These are phyloP conservation scores for Diaporthe ilicicola DNA, from an alignment of 2,329 filamentous ascomycete genomes.

Conservation along the genomic window DNA sequence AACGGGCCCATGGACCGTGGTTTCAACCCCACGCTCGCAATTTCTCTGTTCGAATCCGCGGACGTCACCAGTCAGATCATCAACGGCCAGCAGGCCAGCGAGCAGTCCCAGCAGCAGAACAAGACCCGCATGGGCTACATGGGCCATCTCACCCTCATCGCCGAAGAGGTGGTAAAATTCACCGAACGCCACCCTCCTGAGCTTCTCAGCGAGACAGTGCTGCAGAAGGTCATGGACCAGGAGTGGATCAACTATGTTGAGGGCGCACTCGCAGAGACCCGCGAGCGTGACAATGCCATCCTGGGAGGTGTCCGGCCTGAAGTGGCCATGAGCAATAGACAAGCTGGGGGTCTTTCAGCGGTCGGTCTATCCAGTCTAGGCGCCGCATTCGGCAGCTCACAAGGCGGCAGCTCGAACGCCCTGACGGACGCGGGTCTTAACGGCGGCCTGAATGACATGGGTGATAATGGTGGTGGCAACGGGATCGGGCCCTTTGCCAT, in stretches of 20 bases:
- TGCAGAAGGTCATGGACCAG: constrained; percentile 87
- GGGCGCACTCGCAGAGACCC: constrained; percentile 88
- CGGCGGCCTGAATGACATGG: constrained; percentile 72
- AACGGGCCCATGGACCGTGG: constrained; percentile 98
- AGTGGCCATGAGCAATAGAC: constrained; percentile 82
- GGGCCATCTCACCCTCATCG: constrained; percentile 96
- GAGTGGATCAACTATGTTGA: constrained; percentile 97
- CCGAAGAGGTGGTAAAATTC: constrained; percentile 98
- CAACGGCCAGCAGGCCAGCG: constrained; percentile 85
- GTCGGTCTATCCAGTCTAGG: constrained; percentile 59
- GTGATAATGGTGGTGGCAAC: constrained; percentile 67
- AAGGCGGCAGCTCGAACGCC: constrained; percentile 59
- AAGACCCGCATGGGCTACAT: constrained; percentile 97
- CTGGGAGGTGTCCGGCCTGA: constrained; percentile 94
- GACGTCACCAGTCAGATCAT: constrained; percentile 92
- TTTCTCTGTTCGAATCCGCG: constrained; percentile 91
- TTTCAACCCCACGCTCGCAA: constrained; percentile 87
- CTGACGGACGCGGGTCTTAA: constrained; percentile 85
- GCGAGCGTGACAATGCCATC: constrained; percentile 97
- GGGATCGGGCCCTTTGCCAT: constrained; percentile 78
- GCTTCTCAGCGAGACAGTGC: constrained; percentile 80
- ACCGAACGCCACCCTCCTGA: constrained; percentile 93
- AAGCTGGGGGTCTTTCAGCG: constrained; percentile 58
- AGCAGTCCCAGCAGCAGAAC: constrained; percentile 82
- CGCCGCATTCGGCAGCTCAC: constrained; percentile 42